phyloP scores from a whole-genome alignment of 2,329 filamentous ascomycete species.

The Pyrenochaeta sp. region DNA sequence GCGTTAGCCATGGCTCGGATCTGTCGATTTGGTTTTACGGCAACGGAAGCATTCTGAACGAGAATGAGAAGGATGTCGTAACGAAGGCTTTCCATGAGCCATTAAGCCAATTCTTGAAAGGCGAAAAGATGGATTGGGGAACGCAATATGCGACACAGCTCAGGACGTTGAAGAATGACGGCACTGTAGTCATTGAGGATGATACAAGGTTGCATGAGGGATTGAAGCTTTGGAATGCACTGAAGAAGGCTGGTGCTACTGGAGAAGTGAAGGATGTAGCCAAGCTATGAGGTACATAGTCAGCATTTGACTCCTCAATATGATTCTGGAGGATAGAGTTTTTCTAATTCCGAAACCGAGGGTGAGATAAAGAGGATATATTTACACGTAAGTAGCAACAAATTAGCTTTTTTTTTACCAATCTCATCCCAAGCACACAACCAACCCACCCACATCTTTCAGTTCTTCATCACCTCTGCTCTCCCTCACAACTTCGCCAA shows the following conservation, averaged over 20 bases:
- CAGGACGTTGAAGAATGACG: conserved; percentile 56
- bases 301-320: background rate
- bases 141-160: conserved; percentile 49
- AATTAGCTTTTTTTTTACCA: no score
- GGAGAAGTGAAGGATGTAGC: conserved; percentile 11
- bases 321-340: no score
- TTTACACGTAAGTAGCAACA: no score
- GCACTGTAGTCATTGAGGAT: conserved; percentile 55
- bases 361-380: no score
- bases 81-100: conserved; percentile 48
- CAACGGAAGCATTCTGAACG: conserved; percentile 52
- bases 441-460: no score
- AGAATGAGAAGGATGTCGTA: conserved; percentile 56
- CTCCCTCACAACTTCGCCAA: conserved; percentile 2
- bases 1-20: conserved; percentile 64
- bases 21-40: conserved; percentile 66
- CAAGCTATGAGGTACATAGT: conserved; percentile 14
- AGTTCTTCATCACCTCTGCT: no score
- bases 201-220: conserved; percentile 60
- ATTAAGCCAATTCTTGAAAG: conserved; percentile 53
- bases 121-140: conserved; percentile 53
- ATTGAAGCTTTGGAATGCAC: conserved; percentile 57
- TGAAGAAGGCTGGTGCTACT: conserved; percentile 37
- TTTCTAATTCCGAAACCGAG: no score
- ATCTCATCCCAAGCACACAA: no score